Conservation (phyloP, 1,284 basidiomycete genomes). For the Rhizoctonia solani region DNA sequence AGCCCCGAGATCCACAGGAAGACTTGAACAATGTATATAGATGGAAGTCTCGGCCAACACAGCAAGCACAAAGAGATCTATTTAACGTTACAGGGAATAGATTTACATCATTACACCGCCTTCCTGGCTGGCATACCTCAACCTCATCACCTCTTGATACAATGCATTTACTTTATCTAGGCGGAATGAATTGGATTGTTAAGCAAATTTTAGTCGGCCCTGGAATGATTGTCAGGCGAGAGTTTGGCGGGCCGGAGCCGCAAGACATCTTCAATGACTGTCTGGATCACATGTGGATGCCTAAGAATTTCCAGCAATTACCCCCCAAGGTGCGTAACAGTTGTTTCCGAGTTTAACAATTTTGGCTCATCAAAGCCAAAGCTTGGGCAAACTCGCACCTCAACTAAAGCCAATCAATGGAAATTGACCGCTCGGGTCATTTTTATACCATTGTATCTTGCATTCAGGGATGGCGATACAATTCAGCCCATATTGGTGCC, state of each 20-base stretch:
- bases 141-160: constrained; percentile 15
- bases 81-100: constrained; percentile 2
- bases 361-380: background rate
- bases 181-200: constrained; percentile 28
- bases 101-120: constrained; percentile 13
- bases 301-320: background rate
- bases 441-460: constrained; percentile 7
- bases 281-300: constrained; percentile 9
- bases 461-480: background rate
- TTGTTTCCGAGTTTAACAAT: background rate
- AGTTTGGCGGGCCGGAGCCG: background rate
- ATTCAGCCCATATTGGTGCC: background rate
- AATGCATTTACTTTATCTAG: constrained; percentile 30
- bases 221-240: constrained; percentile 1
- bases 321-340: constrained; percentile 30
- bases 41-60: background rate
- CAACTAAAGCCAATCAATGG: constrained; percentile 17
- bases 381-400: constrained; percentile 11
- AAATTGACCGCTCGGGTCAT: constrained; percentile 5
- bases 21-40: constrained; percentile 4
- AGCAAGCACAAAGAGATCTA: background rate
- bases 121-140: constrained; percentile 20
- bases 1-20: background rate
- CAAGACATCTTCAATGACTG: background rate
- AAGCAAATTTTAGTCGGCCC: constrained; percentile 24